Base-by-base conservation (phyloP, 768 basidiomycete genomes). In the Myochromella boudieri region DNA sequence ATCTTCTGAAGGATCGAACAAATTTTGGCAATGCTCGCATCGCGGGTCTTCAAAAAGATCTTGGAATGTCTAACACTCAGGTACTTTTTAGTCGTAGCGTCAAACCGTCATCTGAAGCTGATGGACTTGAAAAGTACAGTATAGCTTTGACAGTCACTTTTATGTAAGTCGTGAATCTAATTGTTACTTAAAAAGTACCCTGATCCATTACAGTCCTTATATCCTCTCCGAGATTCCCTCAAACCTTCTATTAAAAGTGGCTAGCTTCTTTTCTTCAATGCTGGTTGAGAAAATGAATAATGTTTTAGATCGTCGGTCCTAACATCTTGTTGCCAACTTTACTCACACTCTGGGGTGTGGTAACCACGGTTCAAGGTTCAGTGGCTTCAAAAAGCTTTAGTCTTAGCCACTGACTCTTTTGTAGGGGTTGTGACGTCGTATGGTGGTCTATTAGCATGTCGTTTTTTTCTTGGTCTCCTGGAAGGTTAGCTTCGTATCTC, bases 391-490 rank as follows among this genome's bases (percentile, higher is more conserved):
- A 71, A 69, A 48, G 62, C 76, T 28, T 67, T 76, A 53, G 68
- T 74, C 44, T 58, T 75, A 2, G 24, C n/a, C 7, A 12, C 25
- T 22, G n/a, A 41, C 9, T 28, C 15, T 10, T 42, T 39, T 17
- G 25, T 31, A 54, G 49, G 49, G 15, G 17, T 45, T 26, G 46
- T 48, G 9, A 51, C 44, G 36, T 36, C 48, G 5, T 54, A 46
- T 26, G 18, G 44, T 26, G 52, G 52, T 18, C 63, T 80, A n/a
- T 57, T 79, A 21, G 67, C 65, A 3, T 76, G 72, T 50, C 66
- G 79, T 22, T 71, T 79, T 55, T 71, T 78, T 49, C 58, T 79
- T 4, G 78, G 78, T 3, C 57, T 74, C 15, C 40, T 70, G 33
- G 75, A 78, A 66, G 78, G 76, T 68, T 10, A 22, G 29, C 29